Percentiles rank a stretch among this genome's conserved stretches.
These are phyloP conservation scores for Yarrowia hollandica DNA, from an alignment of 805 yeast species.

Conservation along the genomic window DNA sequence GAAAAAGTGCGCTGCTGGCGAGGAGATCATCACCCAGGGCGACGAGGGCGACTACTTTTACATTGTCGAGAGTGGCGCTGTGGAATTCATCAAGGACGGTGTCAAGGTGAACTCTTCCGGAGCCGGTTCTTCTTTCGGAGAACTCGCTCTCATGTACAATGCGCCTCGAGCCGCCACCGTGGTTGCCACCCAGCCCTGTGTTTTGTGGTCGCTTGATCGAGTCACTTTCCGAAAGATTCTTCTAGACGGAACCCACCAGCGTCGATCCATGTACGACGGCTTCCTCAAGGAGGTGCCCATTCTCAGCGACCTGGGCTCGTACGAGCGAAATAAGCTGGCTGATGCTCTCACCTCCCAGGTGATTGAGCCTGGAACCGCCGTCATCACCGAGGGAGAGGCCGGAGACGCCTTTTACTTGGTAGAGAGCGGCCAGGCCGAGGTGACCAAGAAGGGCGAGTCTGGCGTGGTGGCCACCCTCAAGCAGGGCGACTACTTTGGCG, in stretches of 20 bases:
- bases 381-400: slow-evolving; percentile 82
- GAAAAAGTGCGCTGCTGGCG: slow-evolving; percentile 57
- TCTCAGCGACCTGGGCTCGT: slow-evolving; percentile 65
- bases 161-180: slow-evolving; percentile 98
- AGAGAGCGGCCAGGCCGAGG: slow-evolving; percentile 81
- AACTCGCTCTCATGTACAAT: slow-evolving; percentile 94
- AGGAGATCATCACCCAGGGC: slow-evolving; percentile 80
- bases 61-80: slow-evolving; percentile 79
- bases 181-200: slow-evolving; percentile 64
- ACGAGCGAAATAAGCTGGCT: slow-evolving; percentile 88
- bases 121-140: slow-evolving; percentile 92
- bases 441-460: slow-evolving; percentile 54
- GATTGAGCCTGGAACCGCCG: slow-evolving; percentile 67
- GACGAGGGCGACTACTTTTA: slow-evolving; percentile 94
- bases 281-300: slow-evolving; percentile 86
- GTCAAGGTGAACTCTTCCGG: slow-evolving; percentile 70
- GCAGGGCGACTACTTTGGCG: slow-evolving; percentile 95
- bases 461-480: slow-evolving; percentile 62
- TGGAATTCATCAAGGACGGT: slow-evolving; percentile 75
- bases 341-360: slow-evolving; percentile 85
- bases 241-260: slow-evolving; percentile 84
- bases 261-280: slow-evolving; percentile 86
- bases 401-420: slow-evolving; percentile 76
- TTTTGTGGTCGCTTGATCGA: slow-evolving; percentile 91
- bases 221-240: slow-evolving; percentile 88